Percentiles rank a stretch among this genome's conserved stretches.
Evolutionary conservation across 345 rosid species (phyloP).

Genomic region (Dipteronia sinensis): DNA sequence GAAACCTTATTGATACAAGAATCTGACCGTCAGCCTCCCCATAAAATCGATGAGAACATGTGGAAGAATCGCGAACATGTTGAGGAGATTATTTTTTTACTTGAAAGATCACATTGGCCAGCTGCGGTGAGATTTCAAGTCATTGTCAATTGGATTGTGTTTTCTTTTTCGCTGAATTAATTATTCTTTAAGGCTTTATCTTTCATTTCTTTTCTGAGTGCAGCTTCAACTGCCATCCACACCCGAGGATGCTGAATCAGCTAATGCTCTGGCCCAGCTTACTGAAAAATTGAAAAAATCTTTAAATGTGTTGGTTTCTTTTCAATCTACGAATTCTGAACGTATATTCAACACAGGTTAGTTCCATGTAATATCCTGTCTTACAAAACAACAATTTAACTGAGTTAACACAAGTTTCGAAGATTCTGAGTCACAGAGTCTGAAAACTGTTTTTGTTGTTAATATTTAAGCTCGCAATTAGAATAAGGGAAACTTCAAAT

Average conservation of each 20-base stretch:
- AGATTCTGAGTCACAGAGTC: background rate
- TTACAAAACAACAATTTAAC: too few species aligned
- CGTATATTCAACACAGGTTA: conserved; percentile 84
- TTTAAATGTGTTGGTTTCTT: conserved; percentile 54
- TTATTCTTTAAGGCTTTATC: background rate
- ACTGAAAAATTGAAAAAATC: conserved; percentile 43
- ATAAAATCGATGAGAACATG: conserved; percentile 95
- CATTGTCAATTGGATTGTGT: background rate
- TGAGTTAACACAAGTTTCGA: background rate
- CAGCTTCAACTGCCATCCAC: conserved; percentile 74
- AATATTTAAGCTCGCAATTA: background rate
- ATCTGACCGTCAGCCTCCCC: conserved; percentile 66
- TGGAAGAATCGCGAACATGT: conserved; percentile 94
- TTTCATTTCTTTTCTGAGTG: conserved; percentile 16
- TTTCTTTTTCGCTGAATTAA: background rate
- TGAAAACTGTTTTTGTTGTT: background rate
- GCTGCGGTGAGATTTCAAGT: conserved; percentile 37
- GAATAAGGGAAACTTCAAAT: background rate
- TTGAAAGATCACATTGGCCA: conserved; percentile 73
- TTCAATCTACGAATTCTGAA: conserved; percentile 81
- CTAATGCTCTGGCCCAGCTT: conserved; percentile 38
- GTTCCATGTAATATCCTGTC: conserved; percentile 1
- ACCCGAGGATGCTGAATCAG: conserved; percentile 51
- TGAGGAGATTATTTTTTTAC: conserved; percentile 81
- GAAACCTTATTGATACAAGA: conserved; percentile 58